These are phyloP conservation scores for Coprinopsis strossmayeri DNA, from an alignment of 768 basidiomycete species.

Conservation along the genomic window DNA sequence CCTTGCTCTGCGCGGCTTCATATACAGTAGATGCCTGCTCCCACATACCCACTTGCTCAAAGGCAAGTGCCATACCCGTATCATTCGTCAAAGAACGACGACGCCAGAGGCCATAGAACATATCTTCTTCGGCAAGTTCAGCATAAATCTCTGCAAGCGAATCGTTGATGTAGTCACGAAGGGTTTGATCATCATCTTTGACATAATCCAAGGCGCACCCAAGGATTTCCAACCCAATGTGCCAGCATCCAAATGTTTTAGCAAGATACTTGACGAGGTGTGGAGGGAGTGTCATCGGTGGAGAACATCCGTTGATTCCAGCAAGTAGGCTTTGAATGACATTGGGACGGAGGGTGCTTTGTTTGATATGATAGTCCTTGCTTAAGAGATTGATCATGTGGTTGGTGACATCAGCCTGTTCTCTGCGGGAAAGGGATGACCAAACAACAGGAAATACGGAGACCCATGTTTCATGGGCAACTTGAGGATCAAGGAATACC, in stretches of 20 bases:
- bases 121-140: constrained; percentile 92
- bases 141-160: constrained; percentile 94
- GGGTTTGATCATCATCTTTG: constrained; percentile 71
- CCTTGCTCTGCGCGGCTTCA: constrained; percentile 83
- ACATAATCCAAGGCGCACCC: constrained; percentile 71
- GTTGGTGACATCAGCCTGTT: constrained; percentile 84
- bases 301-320: constrained; percentile 79
- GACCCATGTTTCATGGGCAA: constrained; percentile 81
- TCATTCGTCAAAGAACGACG: constrained; percentile 83
- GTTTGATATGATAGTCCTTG: constrained; percentile 89
- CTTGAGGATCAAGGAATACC: constrained; percentile 69
- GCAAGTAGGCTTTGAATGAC: constrained; percentile 86
- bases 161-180: constrained; percentile 82
- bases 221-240: constrained; percentile 81
- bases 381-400: constrained; percentile 87
- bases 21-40: constrained; percentile 84
- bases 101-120: constrained; percentile 96
- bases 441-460: constrained; percentile 83
- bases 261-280: constrained; percentile 94
- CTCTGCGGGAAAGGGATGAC: constrained; percentile 77
- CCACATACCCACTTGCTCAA: constrained; percentile 98
- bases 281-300: constrained; percentile 85
- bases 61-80: constrained; percentile 81
- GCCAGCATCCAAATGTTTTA: constrained; percentile 96
- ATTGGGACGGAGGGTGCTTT: constrained; percentile 85